phyloP scores from a whole-genome alignment of 2,329 filamentous ascomycete genomes.

The Esteya vermicola region DNA sequence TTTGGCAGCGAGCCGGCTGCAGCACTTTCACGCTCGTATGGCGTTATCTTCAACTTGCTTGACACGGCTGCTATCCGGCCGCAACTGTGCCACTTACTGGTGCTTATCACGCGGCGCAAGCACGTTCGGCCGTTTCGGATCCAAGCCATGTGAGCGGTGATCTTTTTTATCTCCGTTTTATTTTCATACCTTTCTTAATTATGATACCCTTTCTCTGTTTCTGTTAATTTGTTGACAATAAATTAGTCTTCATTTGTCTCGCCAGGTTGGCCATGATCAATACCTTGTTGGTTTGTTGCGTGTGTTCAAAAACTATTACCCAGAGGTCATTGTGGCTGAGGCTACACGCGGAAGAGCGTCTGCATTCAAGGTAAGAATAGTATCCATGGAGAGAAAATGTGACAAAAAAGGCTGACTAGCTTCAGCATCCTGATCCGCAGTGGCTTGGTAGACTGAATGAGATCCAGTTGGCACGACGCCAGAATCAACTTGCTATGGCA shows the following conservation, averaged over 20 bases:
- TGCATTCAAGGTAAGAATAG: constrained; percentile 39
- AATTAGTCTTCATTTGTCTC: constrained; percentile 37
- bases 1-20: constrained; percentile 37
- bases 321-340: constrained; percentile 70
- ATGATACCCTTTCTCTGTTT: no score
- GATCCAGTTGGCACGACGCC: constrained; percentile 46
- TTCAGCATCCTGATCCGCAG: constrained; percentile 55
- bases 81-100: constrained; percentile 62
- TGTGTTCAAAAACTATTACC: constrained; percentile 85
- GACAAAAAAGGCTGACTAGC: not conserved
- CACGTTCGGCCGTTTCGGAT: constrained; percentile 78
- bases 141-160: constrained; percentile 46
- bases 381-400: not conserved
- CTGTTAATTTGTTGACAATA: not conserved
- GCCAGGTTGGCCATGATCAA: constrained; percentile 57
- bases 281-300: constrained; percentile 59
- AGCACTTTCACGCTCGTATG: constrained; percentile 55
- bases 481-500: constrained; percentile 32
- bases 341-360: constrained; percentile 45
- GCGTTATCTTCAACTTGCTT: constrained; percentile 65
- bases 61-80: constrained; percentile 62
- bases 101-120: constrained; percentile 62
- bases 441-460: constrained; percentile 57
- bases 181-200: no score
- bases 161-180: no score